These are phyloP conservation scores for Paxillus ammoniavirescens DNA, from an alignment of 768 basidiomycete genomes.

Conservation along the genomic window DNA sequence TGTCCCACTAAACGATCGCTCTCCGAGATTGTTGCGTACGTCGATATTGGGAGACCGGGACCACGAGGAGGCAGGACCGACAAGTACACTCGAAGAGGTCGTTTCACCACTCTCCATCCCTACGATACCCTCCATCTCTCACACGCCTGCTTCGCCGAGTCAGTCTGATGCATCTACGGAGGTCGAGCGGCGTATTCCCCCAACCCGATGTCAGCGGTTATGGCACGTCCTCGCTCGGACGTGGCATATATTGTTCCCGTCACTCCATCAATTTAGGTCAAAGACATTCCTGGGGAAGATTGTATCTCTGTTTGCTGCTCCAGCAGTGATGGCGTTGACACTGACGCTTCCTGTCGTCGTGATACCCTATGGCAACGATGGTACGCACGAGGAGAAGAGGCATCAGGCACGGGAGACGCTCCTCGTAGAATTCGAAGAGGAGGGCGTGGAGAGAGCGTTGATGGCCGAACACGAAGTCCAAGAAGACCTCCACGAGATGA, in stretches of 20 bases:
- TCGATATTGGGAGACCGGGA: conserved; percentile 21
- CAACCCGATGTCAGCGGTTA: conserved; percentile 39
- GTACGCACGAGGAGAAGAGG: conserved; percentile 23
- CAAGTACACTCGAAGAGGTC: conserved; percentile 13
- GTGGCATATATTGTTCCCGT: conserved; percentile 78
- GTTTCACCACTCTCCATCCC: conserved; percentile 20
- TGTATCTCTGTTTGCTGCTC: conserved; percentile 78
- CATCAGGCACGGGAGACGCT: conserved; percentile 38
- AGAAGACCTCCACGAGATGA: conserved; percentile 63
- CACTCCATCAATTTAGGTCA: conserved; percentile 66
- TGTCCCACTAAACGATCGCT: conserved; percentile 52
- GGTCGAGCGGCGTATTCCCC: conserved; percentile 42
- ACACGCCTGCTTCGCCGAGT: conserved; percentile 46
- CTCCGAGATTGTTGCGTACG: conserved; percentile 33
- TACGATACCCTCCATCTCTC: conserved; percentile 54
- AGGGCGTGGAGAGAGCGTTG: conserved; percentile 64
- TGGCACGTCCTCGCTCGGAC: conserved; percentile 38
- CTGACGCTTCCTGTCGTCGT: conserved; percentile 90
- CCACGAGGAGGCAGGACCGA: conserved; percentile 7
- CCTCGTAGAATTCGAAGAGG: conserved; percentile 72
- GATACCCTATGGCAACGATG: conserved; percentile 42
- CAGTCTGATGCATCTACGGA: conserved; percentile 44
- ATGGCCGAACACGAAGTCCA: conserved; percentile 74
- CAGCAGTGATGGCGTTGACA: conserved; percentile 83
- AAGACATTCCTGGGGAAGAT: conserved; percentile 73